phyloP scores from a whole-genome alignment of 2,329 filamentous ascomycete genomes.

The Phaeosphaeriaceae sp. region DNA sequence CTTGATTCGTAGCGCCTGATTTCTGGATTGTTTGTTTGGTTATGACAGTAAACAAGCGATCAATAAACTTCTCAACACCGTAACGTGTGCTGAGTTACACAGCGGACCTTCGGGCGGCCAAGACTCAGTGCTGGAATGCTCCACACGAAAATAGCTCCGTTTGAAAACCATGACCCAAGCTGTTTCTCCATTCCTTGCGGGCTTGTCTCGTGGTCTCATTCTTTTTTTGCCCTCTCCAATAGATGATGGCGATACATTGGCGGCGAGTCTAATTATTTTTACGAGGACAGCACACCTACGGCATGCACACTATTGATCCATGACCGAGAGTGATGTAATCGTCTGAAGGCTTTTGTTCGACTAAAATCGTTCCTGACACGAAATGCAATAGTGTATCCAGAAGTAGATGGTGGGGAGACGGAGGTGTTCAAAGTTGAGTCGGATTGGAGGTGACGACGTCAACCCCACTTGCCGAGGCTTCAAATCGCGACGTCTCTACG shows the following conservation, averaged over 20 bases:
- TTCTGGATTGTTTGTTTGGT: too few relatives aligned
- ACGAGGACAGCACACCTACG: not conserved
- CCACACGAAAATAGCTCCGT: not conserved
- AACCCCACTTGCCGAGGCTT: not conserved
- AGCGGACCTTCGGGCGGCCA: not conserved
- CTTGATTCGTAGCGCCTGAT: too few relatives aligned
- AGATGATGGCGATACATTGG: not conserved
- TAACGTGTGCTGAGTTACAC: not conserved
- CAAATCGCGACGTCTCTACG: not conserved
- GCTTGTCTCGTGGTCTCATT: not conserved
- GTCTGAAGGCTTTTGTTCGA: too few relatives aligned
- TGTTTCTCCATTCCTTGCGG: not conserved
- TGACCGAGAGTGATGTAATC: too few relatives aligned
- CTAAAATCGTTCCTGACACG: not conserved
- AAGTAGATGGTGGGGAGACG: not conserved
- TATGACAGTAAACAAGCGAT: not conserved
- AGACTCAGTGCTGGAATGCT: not conserved
- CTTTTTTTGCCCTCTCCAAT: not conserved
- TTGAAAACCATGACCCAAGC: not conserved
- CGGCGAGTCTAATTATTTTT: not conserved
- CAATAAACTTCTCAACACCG: not conserved
- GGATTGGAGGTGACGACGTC: not conserved
- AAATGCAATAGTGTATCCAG: not conserved
- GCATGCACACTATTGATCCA: not conserved
- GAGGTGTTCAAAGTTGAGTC: not conserved